phyloP scores from a whole-genome alignment of 2,329 filamentous ascomycete species.

The Sordariomycetes sp. region DNA sequence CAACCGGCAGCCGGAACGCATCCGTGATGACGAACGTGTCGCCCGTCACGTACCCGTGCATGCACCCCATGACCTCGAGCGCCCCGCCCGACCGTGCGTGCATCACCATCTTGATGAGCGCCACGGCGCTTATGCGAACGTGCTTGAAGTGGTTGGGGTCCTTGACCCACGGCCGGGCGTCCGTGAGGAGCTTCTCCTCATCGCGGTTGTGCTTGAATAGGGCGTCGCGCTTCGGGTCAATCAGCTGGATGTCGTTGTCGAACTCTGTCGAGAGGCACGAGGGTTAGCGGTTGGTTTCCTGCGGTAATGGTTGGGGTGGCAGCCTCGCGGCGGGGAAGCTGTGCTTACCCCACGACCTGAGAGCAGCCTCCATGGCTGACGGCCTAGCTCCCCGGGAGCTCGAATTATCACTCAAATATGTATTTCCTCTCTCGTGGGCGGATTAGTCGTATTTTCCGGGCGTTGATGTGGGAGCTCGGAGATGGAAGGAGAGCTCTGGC shows the following conservation, averaged over 20 bases:
- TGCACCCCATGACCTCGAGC: slow-evolving; percentile 93
- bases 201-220: slow-evolving; percentile 71
- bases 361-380: slow-evolving; percentile 13
- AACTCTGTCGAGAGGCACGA: slow-evolving; percentile 46
- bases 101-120: slow-evolving; percentile 98
- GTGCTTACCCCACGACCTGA: slow-evolving; percentile 14
- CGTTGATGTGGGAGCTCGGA: neutral
- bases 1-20: slow-evolving; percentile 84
- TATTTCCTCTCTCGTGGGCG: neutral
- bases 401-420: neutral
- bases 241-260: slow-evolving; percentile 71
- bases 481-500: neutral
- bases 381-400: neutral
- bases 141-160: slow-evolving; percentile 85
- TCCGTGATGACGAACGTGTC: slow-evolving; percentile 88
- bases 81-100: slow-evolving; percentile 89
- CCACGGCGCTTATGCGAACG: slow-evolving; percentile 85
- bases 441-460: neutral
- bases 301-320: too few species aligned
- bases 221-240: slow-evolving; percentile 78
- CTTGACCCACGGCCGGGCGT: slow-evolving; percentile 58
- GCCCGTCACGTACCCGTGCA: slow-evolving; percentile 85
- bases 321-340: neutral
- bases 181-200: slow-evolving; percentile 52
- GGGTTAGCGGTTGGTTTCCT: neutral